phyloP scores from a whole-genome alignment of 371 early-diverging fungal genomes.

The Blakeslea trispora region DNA sequence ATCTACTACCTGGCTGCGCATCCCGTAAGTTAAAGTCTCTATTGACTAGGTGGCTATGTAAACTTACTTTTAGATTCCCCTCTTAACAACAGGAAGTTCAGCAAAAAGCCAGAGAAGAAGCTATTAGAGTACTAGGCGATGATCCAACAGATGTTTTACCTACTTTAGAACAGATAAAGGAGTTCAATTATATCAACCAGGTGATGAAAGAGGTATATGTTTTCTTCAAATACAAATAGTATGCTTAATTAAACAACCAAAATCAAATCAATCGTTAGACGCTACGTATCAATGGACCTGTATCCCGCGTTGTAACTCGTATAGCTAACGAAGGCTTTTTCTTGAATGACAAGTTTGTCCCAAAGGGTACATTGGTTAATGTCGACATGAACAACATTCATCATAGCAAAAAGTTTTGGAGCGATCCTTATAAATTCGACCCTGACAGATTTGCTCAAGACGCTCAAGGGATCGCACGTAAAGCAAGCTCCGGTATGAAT shows the following conservation, averaged over 20 bases:
- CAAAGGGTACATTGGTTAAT: constrained; percentile 38
- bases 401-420: constrained; percentile 19
- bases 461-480: constrained; percentile 5
- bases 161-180: constrained; percentile 34
- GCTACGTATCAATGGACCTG: constrained; percentile 8
- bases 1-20: constrained; percentile 36
- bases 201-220: constrained; percentile 33
- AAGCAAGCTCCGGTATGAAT: constrained; percentile 21
- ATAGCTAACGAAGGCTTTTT: constrained; percentile 32
- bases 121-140: constrained; percentile 16
- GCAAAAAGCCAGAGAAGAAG: constrained; percentile 21
- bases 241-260: not conserved
- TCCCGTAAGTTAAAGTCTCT: constrained; percentile 25
- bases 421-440: constrained; percentile 17
- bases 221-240: not conserved
- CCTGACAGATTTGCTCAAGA: constrained; percentile 32
- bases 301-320: not conserved
- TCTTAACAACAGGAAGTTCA: constrained; percentile 21
- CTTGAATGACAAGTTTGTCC: constrained; percentile 39
- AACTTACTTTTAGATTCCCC: constrained; percentile 4
- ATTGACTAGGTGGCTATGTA: too few species aligned
- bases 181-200: constrained; percentile 45
- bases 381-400: constrained; percentile 34
- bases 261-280: constrained; percentile 3
- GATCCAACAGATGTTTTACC: constrained; percentile 19